Base-by-base conservation (phyloP, 73 alveolate genomes). In the Tetrahymena elliotti region DNA sequence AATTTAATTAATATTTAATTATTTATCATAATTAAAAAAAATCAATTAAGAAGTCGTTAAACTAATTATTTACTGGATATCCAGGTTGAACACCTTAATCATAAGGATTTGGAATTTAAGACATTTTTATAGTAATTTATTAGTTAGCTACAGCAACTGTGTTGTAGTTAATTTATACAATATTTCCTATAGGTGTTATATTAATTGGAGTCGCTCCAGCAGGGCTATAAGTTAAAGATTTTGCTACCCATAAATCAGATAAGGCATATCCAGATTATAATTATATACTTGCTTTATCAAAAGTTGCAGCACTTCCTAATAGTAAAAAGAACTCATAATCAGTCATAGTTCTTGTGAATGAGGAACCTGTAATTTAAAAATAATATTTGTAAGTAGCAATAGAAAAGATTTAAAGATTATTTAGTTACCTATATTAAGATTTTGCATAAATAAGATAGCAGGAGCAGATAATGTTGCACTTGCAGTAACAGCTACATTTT, bases 21-120 rank as follows among this genome's bases (percentile, higher is more conserved):
- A 18, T 10, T 47, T 6, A n/a, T n/a, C n/a, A n/a, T n/a, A n/a
- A n/a, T n/a, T n/a, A n/a, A n/a, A n/a, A n/a, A 40, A 40, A 40
- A 40, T 10, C 15, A 40, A 40, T 40, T 40, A 40, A 40, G 15
- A 10, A 40, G 15, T 40, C 54, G 15, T 10, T 40, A 10, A 40
- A 40, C 20, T 0, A 53, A 7, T 53, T 2, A 68, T 68, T 68
- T 68, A 68, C 96, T 8, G 96, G 96, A 35, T 94, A 94, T 8
- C 96, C 96, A 47, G 96, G 96, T 35, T 68, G 93, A 20, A 94
- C 83, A 4, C 96, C 96, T 52, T 94, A 94, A 94, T 94, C 96
- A n/a, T 84, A 94, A 18, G 96, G 96, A 47, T 94, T 94, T 15
- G 96, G 96, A 33, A 94, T 36, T 94, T 94, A 33, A 18, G 38